phyloP scores from a whole-genome alignment of 306 rosid genomes.

The Rubus parviflorus region DNA sequence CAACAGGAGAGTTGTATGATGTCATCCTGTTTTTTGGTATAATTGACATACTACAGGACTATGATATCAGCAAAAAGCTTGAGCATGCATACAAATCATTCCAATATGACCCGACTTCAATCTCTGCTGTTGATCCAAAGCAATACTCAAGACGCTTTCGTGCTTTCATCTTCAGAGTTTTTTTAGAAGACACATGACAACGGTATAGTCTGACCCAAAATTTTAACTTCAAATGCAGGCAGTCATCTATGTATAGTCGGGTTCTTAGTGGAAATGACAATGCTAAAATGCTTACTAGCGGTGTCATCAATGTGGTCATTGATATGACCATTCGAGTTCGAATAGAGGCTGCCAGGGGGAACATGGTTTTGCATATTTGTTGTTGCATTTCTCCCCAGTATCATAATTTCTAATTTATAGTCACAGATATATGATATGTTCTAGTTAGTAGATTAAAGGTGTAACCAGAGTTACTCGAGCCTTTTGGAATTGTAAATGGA shows the following conservation, averaged over 20 bases:
- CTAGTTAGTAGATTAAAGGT: slow-evolving; percentile 35
- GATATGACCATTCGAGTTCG: slow-evolving; percentile 33
- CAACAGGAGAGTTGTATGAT: slow-evolving; percentile 75
- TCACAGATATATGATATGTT: slow-evolving; percentile 30
- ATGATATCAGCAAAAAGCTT: slow-evolving; percentile 90
- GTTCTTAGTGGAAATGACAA: slow-evolving; percentile 29
- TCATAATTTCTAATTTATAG: slow-evolving; percentile 27
- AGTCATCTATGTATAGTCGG: slow-evolving; percentile 42
- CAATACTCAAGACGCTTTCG: slow-evolving; percentile 91
- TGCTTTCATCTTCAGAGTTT: slow-evolving; percentile 87
- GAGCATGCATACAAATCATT: slow-evolving; percentile 97
- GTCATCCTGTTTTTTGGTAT: slow-evolving; percentile 72
- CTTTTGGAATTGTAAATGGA: slow-evolving; percentile 50
- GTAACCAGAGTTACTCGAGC: slow-evolving; percentile 24
- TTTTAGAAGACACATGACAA: slow-evolving; percentile 73
- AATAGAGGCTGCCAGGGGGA: slow-evolving; percentile 34
- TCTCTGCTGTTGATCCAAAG: slow-evolving; percentile 97
- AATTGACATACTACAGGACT: slow-evolving; percentile 94
- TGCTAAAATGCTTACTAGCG: slow-evolving; percentile 36
- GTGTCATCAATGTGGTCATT: slow-evolving; percentile 29
- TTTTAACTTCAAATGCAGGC: slow-evolving; percentile 31
- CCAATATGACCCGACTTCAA: slow-evolving; percentile 78
- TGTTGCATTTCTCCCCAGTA: slow-evolving; percentile 23
- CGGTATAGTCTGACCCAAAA: slow-evolving; percentile 34
- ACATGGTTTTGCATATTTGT: slow-evolving; percentile 25